A percentile compares a stretch with the other conserved stretches of the same genome.
Conservation (phyloP, 2,329 filamentous ascomycete species). For the Polytolypa hystricis region DNA sequence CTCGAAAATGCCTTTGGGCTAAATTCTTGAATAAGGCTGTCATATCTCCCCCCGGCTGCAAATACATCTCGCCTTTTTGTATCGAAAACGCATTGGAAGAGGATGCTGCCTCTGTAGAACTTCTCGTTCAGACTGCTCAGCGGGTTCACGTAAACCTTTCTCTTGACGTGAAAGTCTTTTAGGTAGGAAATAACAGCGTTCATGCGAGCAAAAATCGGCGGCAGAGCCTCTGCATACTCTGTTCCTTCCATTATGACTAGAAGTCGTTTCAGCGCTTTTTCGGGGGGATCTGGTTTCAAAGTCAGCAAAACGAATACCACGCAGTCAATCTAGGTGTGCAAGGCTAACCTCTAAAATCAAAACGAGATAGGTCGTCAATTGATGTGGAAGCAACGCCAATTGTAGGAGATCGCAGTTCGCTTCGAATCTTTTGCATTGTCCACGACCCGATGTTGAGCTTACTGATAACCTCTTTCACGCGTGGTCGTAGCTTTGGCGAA, state of each 20-base stretch:
- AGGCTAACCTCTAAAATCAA: slow-evolving; percentile 70
- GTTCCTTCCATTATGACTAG: slow-evolving; percentile 44
- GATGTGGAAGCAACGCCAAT: slow-evolving; percentile 80
- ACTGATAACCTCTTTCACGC: slow-evolving; percentile 72
- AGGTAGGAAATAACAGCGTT: slow-evolving; percentile 67
- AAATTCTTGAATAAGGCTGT: slow-evolving; percentile 75
- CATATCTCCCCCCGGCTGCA: slow-evolving; percentile 87
- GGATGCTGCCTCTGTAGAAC: slow-evolving; percentile 73
- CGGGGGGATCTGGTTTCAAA: slow-evolving; percentile 53
- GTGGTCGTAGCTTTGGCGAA: slow-evolving; percentile 52
- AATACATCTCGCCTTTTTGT: slow-evolving; percentile 72
- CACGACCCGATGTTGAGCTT: slow-evolving; percentile 72
- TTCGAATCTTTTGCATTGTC: slow-evolving; percentile 73
- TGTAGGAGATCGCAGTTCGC: slow-evolving; percentile 67
- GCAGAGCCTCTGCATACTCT: slow-evolving; percentile 40
- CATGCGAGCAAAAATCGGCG: slow-evolving; percentile 60
- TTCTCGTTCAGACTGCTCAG: slow-evolving; percentile 82
- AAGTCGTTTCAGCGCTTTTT: slow-evolving; percentile 59
- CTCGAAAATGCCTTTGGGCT: slow-evolving; percentile 56
- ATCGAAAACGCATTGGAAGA: slow-evolving; percentile 88
- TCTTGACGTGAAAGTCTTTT: slow-evolving; percentile 61
- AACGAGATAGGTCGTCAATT: slow-evolving; percentile 77
- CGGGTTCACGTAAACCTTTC: slow-evolving; percentile 74
- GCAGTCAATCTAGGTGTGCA: slow-evolving; percentile 15
- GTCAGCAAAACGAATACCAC: slow-evolving; percentile 43